Evolutionary conservation across 2,329 filamentous ascomycete species (phyloP), one percentile per base, ranked within the genome.

Genomic region (Cladosporium colombiae): DNA sequence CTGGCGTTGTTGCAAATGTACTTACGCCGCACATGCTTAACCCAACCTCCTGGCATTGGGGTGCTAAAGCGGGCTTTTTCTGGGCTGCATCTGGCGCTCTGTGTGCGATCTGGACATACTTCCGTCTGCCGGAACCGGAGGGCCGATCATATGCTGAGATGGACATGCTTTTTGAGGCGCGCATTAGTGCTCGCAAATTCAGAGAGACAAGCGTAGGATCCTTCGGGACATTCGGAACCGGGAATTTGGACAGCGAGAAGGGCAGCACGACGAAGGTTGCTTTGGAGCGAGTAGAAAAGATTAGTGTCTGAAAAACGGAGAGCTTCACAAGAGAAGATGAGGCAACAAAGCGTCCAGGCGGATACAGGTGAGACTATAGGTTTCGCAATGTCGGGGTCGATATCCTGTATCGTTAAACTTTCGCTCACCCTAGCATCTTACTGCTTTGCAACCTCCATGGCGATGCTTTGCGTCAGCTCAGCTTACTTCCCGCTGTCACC

Each of bases 121-220:
- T 81, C 70, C 72, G 80, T 18, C 69, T 82, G 1, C 81, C 81
- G 0, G 80, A 82, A 70, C 74, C 78, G 1, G 80, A 79, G 71
- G 76, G 74, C 25, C 74, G 79, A 25, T 79, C 78, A 1, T 80
- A 78, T 66, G 78, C 71, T 10, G 79, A 81, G 70, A 70, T 82
- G 33, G 79, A 81, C 69, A 72, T 80, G 56, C 73, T 82, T 46
- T 82, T 82, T 67, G 78, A 80, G 68, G 73, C 73, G 35, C 67
- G 71, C 6, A 72, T 81, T 10, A 68, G 74, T 11, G 80, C 80
- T 11, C 74, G 79, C 25, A 77, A 79, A 62, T 82, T 73, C 76
- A 62, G 60, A 52, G 59, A 46, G 14, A 70, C 68, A 7, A 64
- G 61, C n/a, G 59, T 70, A 31, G 65, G 68, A 18, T 37, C 53